Evolutionary conservation across 2,329 filamentous ascomycete species (phyloP), one percentile per base, ranked within the genome.

Genomic region (Cladosporium sp.): DNA sequence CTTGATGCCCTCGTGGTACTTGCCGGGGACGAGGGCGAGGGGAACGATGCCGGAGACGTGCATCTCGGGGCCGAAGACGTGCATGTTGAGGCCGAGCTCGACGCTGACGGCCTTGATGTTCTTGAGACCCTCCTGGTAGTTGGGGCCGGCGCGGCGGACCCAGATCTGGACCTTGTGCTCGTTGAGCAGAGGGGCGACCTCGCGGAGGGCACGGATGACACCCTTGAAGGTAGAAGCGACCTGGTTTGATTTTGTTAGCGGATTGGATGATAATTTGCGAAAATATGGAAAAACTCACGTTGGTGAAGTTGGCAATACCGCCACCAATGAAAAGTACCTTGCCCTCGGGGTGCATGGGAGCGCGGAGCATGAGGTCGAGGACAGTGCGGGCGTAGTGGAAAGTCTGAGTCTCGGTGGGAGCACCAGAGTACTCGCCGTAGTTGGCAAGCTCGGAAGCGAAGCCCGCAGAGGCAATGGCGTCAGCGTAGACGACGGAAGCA

Each of bases 291-390:
- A 25, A 7, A 65, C 69, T 65, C 65, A 75, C 93, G 77, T 97
- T 98, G 80, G 93, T 98, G 79, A 98, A 98, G 86, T 98, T 98
- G 80, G 93, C 93, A 81, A 98, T 98, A 82, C 93, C 93, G 78
- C 93, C 93, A 73, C 93, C 93, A 61, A 98, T 97, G 82, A 98
- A 98, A 59, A 98, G 85, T 48, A 98, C 89, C 83, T 97, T 98
- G 78, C 93, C 93, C 67, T 96, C 85, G 55, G 88, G 81, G 72
- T 82, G 79, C 68, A 83, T 72, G 52, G 93, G 92, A 50, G 92
- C 86, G 61, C 93, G 88, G 62, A 98, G 86, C 88, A 98, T 95
- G 58, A 98, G 84, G 72, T 98, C 93, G 57, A 98, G 80, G 57
- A 98, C 89, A 25, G 93, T 98, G 67, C 88, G 87, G 67, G 93